phyloP scores from a whole-genome alignment of 495 filamentous ascomycete genomes.

The Pseudomonodictys pantanalensis region DNA sequence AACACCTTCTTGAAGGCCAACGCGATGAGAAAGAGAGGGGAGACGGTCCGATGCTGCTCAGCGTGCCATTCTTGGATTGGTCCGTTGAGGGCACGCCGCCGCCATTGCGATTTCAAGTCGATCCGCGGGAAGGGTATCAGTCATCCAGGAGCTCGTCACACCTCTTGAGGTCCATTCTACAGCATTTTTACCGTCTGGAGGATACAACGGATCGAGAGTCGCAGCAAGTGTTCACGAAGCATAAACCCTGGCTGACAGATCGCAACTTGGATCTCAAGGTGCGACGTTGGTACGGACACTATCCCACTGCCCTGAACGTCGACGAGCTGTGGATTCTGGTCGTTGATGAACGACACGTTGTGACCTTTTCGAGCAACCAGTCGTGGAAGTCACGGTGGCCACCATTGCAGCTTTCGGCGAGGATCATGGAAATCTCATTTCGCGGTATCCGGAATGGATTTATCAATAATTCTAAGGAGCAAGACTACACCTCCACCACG shows the following conservation, averaged over 20 bases:
- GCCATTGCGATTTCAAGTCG: conserved; percentile 41
- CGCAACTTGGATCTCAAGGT: conserved; percentile 42
- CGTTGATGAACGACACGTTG: conserved; percentile 39
- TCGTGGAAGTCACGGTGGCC: conserved; percentile 44
- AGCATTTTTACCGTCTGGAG: conserved; percentile 44
- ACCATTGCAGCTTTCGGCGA: conserved; percentile 38
- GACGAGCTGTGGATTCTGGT: conserved; percentile 45
- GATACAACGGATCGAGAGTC: conserved; percentile 42
- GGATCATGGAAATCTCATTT: conserved; percentile 43
- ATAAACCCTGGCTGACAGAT: conserved; percentile 42
- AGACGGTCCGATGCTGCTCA: conserved; percentile 36
- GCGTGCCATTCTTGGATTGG: conserved; percentile 44
- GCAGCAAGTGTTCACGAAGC: conserved; percentile 41
- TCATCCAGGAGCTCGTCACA: conserved; percentile 37
- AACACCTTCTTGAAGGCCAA: conserved; percentile 21
- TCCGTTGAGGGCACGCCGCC: conserved; percentile 36
- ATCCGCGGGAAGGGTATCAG: conserved; percentile 41
- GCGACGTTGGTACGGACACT: conserved; percentile 44
- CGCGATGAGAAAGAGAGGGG: neutral
- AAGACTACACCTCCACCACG: conserved; percentile 39
- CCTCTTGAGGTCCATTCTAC: conserved; percentile 38
- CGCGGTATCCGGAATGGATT: conserved; percentile 40
- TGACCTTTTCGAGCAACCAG: conserved; percentile 45
- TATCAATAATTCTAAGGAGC: conserved; percentile 28
- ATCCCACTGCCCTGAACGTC: conserved; percentile 42